phyloP scores from a whole-genome alignment of 2,329 filamentous ascomycete genomes.

The Fusarium sp. region DNA sequence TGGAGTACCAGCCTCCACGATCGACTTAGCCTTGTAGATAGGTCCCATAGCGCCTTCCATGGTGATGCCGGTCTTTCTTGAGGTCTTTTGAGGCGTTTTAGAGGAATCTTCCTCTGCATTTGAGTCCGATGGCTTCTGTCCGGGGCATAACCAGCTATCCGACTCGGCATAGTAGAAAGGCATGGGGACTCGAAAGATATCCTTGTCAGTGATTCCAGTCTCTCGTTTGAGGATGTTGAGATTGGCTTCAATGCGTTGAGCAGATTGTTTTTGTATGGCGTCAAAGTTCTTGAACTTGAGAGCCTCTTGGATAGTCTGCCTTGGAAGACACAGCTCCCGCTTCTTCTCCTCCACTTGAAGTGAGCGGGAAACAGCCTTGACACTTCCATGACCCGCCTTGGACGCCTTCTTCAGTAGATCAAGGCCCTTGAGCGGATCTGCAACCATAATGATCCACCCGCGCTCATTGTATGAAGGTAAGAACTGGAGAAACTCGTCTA shows the following conservation, averaged over 20 bases:
- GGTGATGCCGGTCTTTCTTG: neutral
- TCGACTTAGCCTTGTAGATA: constrained; percentile 8
- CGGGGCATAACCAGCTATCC: neutral
- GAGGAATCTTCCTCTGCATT: too few species aligned
- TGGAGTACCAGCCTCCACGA: constrained; percentile 16
- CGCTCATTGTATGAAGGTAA: constrained; percentile 37
- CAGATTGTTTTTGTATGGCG: constrained; percentile 8
- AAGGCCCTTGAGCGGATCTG: constrained; percentile 35
- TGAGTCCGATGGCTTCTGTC: neutral
- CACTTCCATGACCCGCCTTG: constrained; percentile 22
- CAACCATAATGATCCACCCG: constrained; percentile 39
- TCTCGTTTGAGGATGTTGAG: constrained; percentile 35
- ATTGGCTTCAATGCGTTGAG: constrained; percentile 35
- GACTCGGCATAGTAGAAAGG: constrained; percentile 16
- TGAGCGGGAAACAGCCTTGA: constrained; percentile 23
- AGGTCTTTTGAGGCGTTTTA: neutral
- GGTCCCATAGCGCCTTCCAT: neutral
- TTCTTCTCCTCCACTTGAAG: neutral
- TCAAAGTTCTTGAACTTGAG: constrained; percentile 22
- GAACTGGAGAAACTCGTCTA: constrained; percentile 46
- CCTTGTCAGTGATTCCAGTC: constrained; percentile 36
- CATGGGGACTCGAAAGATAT: constrained; percentile 37
- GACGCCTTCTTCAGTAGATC: constrained; percentile 29
- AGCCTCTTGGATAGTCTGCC: constrained; percentile 22
- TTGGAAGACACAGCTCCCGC: neutral